Percentiles rank a stretch among this genome's conserved stretches.
These are phyloP conservation scores for Pythium scleroteichum DNA, from an alignment of 352 stramenopile species.

Conservation along the genomic window DNA sequence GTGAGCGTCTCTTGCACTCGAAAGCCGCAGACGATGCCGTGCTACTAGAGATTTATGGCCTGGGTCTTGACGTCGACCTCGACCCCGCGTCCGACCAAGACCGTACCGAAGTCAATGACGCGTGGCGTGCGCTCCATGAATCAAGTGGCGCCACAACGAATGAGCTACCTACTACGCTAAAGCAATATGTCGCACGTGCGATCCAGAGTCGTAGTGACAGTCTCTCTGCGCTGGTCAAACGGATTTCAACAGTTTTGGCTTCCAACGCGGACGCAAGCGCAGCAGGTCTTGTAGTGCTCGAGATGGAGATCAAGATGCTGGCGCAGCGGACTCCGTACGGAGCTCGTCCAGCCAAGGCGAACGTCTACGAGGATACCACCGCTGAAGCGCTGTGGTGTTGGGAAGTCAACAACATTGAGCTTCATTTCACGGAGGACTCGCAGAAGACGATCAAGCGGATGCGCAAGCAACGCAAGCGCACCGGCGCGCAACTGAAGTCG, in stretches of 20 bases:
- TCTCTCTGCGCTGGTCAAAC: slow-evolving; percentile 25
- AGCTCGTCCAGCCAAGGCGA: slow-evolving; percentile 60
- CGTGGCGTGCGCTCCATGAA: slow-evolving; percentile 26
- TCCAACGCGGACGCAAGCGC: background rate
- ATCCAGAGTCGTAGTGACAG: slow-evolving; percentile 33
- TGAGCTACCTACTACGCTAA: slow-evolving; percentile 15
- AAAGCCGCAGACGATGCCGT: slow-evolving; percentile 33
- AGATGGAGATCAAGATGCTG: slow-evolving; percentile 90
- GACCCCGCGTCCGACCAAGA: slow-evolving; percentile 29
- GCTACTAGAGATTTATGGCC: slow-evolving; percentile 77
- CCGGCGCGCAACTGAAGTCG: slow-evolving; percentile 71
- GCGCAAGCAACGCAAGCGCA: slow-evolving; percentile 78
- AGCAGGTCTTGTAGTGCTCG: slow-evolving; percentile 38
- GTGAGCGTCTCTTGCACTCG: slow-evolving; percentile 34
- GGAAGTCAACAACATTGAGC: slow-evolving; percentile 78
- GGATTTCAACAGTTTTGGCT: slow-evolving; percentile 5
- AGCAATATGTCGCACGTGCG: slow-evolving; percentile 28
- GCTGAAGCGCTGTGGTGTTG: slow-evolving; percentile 78
- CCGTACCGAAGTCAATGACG: background rate
- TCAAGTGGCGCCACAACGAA: background rate
- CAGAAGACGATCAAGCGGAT: slow-evolving; percentile 79
- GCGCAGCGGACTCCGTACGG: slow-evolving; percentile 76
- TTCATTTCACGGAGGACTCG: slow-evolving; percentile 64
- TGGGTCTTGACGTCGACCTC: slow-evolving; percentile 52
- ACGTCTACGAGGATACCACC: slow-evolving; percentile 82